These are phyloP conservation scores for Xylaria sp. DNA, from an alignment of 2,329 filamentous ascomycete species.

Conservation along the genomic window DNA sequence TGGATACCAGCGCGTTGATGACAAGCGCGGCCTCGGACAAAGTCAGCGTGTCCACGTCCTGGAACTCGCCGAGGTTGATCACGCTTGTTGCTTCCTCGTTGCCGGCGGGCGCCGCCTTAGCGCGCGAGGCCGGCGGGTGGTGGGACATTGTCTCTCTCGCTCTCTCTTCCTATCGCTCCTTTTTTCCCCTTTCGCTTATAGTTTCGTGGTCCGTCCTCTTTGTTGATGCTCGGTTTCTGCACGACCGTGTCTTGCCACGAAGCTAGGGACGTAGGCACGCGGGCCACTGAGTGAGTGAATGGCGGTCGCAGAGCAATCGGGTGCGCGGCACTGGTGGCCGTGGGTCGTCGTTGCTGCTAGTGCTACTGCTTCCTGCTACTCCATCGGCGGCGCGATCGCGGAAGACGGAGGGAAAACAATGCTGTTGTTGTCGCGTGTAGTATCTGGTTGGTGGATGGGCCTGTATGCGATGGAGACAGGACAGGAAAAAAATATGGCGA, in stretches of 20 bases:
- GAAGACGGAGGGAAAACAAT: not conserved
- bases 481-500: not conserved
- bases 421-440: not conserved
- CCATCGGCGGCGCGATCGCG: no score
- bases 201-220: no score
- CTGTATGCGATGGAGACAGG: not conserved
- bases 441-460: no score
- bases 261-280: no score
- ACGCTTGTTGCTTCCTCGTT: conserved; percentile 85
- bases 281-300: no score
- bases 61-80: conserved; percentile 90
- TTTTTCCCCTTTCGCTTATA: no score
- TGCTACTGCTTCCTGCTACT: not conserved
- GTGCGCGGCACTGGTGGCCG: no score
- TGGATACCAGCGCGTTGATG: conserved; percentile 84
- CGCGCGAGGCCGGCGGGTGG: conserved; percentile 60
- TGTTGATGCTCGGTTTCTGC: no score
- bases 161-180: not conserved
- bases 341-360: not conserved
- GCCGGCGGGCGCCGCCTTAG: conserved; percentile 69
- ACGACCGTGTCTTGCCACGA: no score
- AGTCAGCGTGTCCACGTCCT: conserved; percentile 87
- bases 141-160: conserved; percentile 39
- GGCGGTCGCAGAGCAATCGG: no score
- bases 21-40: conserved; percentile 90